A percentile compares a stretch with the other conserved stretches of the same genome.
These are phyloP conservation scores for Ilex asprella DNA, from an alignment of 257 asterid species.

Conservation along the genomic window DNA sequence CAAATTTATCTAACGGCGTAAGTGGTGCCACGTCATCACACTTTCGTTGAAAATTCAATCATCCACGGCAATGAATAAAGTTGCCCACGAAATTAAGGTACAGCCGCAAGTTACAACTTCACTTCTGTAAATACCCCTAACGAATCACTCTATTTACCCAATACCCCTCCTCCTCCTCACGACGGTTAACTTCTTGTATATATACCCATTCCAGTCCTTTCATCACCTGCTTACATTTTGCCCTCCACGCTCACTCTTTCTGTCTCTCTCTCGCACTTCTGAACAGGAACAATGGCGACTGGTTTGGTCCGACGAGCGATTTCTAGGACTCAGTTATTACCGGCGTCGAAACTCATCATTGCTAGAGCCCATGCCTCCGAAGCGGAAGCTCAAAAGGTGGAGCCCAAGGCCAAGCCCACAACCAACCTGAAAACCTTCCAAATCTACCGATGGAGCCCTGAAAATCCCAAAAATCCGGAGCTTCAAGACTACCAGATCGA, in stretches of 20 bases:
- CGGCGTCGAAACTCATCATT: constrained; percentile 40
- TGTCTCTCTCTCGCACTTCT: constrained; percentile 1
- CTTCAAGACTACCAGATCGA: constrained; percentile 63
- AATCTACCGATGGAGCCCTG: constrained; percentile 96
- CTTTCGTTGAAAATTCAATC: not conserved
- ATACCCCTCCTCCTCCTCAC: not conserved
- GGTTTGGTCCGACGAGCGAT: constrained; percentile 75
- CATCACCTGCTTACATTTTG: not conserved
- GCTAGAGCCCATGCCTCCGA: constrained; percentile 52
- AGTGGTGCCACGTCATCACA: constrained; percentile 4
- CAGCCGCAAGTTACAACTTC: too few species aligned
- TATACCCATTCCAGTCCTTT: constrained; percentile 12
- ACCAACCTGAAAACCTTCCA: constrained; percentile 63
- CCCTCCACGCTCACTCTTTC: not conserved
- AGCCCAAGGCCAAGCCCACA: constrained; percentile 26
- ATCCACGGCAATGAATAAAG: too few species aligned
- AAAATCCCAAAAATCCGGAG: constrained; percentile 61
- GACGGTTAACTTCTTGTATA: too few species aligned
- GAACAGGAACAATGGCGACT: constrained; percentile 51
- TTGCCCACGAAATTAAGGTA: too few species aligned
- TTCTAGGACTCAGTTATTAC: constrained; percentile 38
- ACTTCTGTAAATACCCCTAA: constrained; percentile 8
- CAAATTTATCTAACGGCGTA: not conserved
- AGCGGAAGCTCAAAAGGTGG: constrained; percentile 43
- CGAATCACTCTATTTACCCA: not conserved